These are phyloP conservation scores for Pisolithus marmoratus DNA, from an alignment of 768 basidiomycete genomes.

Conservation along the genomic window DNA sequence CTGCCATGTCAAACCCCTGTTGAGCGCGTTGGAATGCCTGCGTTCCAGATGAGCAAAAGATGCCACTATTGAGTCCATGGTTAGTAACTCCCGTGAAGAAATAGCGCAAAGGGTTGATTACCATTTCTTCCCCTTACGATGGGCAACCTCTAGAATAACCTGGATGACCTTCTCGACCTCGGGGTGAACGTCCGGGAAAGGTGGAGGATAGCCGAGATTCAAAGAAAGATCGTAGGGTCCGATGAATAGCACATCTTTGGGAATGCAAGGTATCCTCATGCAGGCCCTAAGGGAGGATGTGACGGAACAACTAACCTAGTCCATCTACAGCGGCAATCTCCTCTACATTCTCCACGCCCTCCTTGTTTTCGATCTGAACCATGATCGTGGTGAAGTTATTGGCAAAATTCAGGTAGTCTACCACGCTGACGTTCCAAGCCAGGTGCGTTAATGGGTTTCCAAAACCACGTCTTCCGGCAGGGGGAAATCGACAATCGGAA, in stretches of 20 bases:
- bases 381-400: conserved; percentile 52
- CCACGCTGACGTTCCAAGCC: conserved; percentile 46
- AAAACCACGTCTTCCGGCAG: conserved; percentile 55
- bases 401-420: conserved; percentile 50
- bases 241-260: conserved; percentile 49
- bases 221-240: conserved; percentile 68
- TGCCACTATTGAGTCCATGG: conserved; percentile 31
- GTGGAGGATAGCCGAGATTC: conserved; percentile 52
- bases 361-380: conserved; percentile 63
- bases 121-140: conserved; percentile 62
- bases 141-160: conserved; percentile 42
- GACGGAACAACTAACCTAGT: conserved; percentile 38
- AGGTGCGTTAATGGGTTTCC: conserved; percentile 60
- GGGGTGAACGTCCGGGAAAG: conserved; percentile 59
- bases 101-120: conserved; percentile 16
- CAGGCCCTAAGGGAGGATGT: background rate
- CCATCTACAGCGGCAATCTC: conserved; percentile 59
- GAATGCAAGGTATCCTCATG: background rate
- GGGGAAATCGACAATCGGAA: conserved; percentile 56
- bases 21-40: conserved; percentile 39
- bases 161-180: conserved; percentile 59
- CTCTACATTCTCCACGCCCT: conserved; percentile 53
- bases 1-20: conserved; percentile 50
- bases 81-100: background rate
- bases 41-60: conserved; percentile 42